Conservation (phyloP, 2,329 filamentous ascomycete genomes). For the Alternaria ventricosa region DNA sequence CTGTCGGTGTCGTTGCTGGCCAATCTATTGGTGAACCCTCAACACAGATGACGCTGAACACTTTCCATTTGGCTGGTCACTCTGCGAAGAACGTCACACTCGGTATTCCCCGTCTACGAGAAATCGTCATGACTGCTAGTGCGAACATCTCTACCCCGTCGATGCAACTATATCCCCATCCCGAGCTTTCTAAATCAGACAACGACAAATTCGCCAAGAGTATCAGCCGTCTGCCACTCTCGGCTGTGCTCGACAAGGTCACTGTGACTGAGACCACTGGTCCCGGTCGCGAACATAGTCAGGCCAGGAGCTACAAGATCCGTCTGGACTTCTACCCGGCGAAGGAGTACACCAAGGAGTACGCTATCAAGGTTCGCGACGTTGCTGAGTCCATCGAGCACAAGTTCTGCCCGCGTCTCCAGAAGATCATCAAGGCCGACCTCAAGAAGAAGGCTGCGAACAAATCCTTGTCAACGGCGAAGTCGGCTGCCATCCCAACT, state of each 20-base stretch:
- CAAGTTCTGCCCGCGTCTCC: conserved; percentile 76
- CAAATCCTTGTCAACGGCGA: conserved; percentile 58
- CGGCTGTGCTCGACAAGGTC: conserved; percentile 82
- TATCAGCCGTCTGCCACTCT: conserved; percentile 84
- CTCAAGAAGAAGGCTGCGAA: conserved; percentile 76
- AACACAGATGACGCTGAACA: conserved; percentile 99
- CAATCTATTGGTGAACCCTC: conserved; percentile 97
- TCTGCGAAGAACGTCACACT: conserved; percentile 98
- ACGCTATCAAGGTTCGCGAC: conserved; percentile 80
- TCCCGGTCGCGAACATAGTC: conserved; percentile 68
- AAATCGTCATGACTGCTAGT: conserved; percentile 98
- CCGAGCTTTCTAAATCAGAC: conserved; percentile 71
- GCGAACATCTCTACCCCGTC: conserved; percentile 86
- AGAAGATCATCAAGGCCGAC: conserved; percentile 74
- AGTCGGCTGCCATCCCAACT: conserved; percentile 72
- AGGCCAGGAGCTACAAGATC: conserved; percentile 86
- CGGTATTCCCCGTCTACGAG: conserved; percentile 94
- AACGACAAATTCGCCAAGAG: conserved; percentile 86
- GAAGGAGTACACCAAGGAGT: conserved; percentile 82
- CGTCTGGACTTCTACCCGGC: conserved; percentile 83
- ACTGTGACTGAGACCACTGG: conserved; percentile 81
- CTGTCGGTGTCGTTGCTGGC: conserved; percentile 93
- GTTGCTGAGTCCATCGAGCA: conserved; percentile 81
- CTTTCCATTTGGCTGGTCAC: conserved; percentile 98
- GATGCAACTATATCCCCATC: conserved; percentile 82